These are phyloP conservation scores for Acanthamoeba royreba DNA, from an alignment of 208 protist genomes.

Conservation along the genomic window DNA sequence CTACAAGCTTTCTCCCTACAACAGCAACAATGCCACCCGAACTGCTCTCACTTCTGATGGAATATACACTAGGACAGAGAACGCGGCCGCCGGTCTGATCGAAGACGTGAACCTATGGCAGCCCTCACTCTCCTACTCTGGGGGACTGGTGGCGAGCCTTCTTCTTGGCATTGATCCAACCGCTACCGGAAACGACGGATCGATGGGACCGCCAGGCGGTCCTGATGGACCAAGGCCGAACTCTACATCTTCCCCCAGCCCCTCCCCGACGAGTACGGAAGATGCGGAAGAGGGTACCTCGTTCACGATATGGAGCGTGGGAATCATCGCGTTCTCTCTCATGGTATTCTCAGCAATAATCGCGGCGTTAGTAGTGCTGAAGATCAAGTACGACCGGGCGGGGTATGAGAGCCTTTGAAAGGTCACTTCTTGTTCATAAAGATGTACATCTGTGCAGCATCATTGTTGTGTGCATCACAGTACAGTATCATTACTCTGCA, in stretches of 20 bases:
- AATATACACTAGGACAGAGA: background rate
- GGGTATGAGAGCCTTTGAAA: background rate
- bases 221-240: background rate
- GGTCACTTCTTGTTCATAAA: too few species aligned
- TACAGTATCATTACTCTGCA: too few species aligned
- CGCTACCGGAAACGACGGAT: background rate
- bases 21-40: background rate
- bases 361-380: background rate
- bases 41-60: background rate
- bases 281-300: too few species aligned
- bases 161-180: background rate
- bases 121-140: background rate
- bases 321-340: background rate
- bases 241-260: too few species aligned
- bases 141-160: background rate
- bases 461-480: too few species aligned
- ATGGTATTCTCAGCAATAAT: background rate
- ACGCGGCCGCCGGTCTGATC: background rate
- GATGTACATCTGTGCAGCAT: too few species aligned
- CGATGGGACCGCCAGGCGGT: background rate
- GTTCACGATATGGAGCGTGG: background rate
- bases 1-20: background rate
- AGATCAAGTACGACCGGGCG: background rate
- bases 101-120: background rate
- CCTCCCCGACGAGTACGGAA: background rate